Conservation (phyloP, 2,329 filamentous ascomycete genomes). For the Albophoma yamanashiensis region DNA sequence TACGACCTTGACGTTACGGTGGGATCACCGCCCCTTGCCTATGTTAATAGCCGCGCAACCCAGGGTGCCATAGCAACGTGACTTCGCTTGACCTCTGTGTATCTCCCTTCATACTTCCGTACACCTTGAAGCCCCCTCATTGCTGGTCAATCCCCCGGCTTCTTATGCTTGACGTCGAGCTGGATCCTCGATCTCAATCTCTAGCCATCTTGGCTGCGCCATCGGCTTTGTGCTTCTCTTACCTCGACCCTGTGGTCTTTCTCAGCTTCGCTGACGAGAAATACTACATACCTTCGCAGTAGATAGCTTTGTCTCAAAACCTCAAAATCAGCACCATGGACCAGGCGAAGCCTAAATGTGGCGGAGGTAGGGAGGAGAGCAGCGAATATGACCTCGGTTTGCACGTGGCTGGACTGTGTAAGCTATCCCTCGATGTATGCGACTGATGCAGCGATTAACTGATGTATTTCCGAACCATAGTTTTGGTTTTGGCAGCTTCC, state of each 20-base stretch:
- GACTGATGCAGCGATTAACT: neutral
- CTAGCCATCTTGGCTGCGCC: neutral
- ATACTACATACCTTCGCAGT: neutral
- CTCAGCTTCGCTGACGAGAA: neutral
- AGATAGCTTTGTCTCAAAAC: neutral
- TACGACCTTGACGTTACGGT: neutral
- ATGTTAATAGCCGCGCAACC: neutral
- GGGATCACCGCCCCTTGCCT: neutral
- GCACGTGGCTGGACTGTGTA: conserved; percentile 20
- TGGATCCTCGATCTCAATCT: neutral
- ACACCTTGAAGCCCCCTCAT: neutral
- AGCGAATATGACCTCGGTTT: conserved; percentile 15
- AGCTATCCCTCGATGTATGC: neutral
- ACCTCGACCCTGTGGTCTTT: neutral
- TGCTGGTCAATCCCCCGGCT: neutral
- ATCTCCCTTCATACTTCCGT: neutral
- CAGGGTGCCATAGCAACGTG: neutral
- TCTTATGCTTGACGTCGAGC: neutral
- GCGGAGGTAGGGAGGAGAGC: conserved; percentile 3
- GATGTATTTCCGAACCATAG: conserved; percentile 1
- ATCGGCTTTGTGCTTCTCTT: neutral
- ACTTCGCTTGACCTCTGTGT: neutral
- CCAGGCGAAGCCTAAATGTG: conserved; percentile 17
- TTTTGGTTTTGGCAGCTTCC: conserved; percentile 16
- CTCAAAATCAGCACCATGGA: neutral